Base-by-base conservation (phyloP, 345 rosid genomes). In the Viola odorata region DNA sequence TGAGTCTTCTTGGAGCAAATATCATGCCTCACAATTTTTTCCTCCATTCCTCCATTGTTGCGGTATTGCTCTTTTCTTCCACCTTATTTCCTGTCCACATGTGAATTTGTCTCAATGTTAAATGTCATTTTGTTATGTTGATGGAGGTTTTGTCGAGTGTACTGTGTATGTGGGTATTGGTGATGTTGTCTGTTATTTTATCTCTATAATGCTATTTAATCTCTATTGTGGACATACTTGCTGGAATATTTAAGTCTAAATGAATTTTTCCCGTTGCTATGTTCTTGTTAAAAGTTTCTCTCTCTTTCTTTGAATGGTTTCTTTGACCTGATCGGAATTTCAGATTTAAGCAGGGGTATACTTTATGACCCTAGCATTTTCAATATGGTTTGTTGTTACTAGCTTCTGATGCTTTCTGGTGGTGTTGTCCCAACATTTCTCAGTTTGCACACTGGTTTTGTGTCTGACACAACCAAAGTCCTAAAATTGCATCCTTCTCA, bases 1-100 rank as follows among this genome's bases (percentile, higher is more conserved):
- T 91, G 95, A 82, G 96, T 83, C 96, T 95, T 65, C 97, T 95
- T 80, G 99, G 99, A 81, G 94, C 99, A 16, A 91, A 76, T 76
- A 79, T 95, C 50, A 80, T 81, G 86, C 99, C 99, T 76, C 98
- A 91, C 80, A 91, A 86, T 73, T 88, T 95, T 82, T 95, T 88
- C 72, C 85, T 95, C 60, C 96, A 95, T 83, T 95, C 99, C 58
- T 86, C 87, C 53, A 72, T 95, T 56, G 87, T 83, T 55, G 81
- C 69, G 96, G 99, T 88, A 81, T 41, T 37, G 74, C 23, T 60
- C 68, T 66, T 41, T 48, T 49, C 52, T 57, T 57, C 52, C 41
- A 40, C 17, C 41, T 3, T 5, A 39, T 4, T n/a, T n/a, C 42
- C 11, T 15, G 7, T 38, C n/a, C 44, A 2, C 44, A 13, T 32